Conservation (phyloP, 1,139 yeast species). For the Candida sp. region DNA sequence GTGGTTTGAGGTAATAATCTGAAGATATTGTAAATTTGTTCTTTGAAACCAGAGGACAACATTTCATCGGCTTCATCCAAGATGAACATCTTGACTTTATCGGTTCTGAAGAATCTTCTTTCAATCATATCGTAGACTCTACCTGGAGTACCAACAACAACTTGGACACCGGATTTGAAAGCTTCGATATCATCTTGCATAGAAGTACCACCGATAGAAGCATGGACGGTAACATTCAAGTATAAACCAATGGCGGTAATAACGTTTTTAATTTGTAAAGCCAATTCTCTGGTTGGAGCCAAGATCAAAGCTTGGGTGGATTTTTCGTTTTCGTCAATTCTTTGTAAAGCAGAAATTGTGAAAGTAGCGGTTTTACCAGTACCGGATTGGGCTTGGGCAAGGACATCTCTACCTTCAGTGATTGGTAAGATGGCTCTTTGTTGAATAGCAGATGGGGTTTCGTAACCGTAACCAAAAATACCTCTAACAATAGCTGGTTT, state of each 20-base stretch:
- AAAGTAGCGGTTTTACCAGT: conserved; percentile 99
- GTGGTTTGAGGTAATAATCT: conserved; percentile 90
- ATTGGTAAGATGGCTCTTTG: conserved; percentile 98
- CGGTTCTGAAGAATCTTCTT: conserved; percentile 87
- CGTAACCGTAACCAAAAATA: conserved; percentile 97
- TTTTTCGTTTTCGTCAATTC: conserved; percentile 75
- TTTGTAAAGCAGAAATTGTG: conserved; percentile 95
- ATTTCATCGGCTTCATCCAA: conserved; percentile 99
- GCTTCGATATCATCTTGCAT: conserved; percentile 90
- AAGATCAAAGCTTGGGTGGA: conserved; percentile 91
- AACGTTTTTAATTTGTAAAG: conserved; percentile 96
- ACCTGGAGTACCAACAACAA: conserved; percentile 99
- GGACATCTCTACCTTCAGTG: conserved; percentile 93
- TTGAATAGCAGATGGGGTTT: conserved; percentile 96
- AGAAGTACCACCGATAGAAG: conserved; percentile 98
- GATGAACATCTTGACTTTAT: conserved; percentile 92
- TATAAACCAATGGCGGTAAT: conserved; percentile 91
- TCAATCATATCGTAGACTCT: conserved; percentile 98
- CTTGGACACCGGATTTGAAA: conserved; percentile 89
- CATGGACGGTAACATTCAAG: conserved; percentile 93
- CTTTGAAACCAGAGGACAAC: conserved; percentile 96
- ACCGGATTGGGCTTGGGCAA: conserved; percentile 99
- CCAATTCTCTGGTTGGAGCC: conserved; percentile 99
- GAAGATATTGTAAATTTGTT: conserved; percentile 97
- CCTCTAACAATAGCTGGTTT: conserved; percentile 79